Evolutionary conservation across 768 basidiomycete species (phyloP).

Genomic region (Galerina marginata): DNA sequence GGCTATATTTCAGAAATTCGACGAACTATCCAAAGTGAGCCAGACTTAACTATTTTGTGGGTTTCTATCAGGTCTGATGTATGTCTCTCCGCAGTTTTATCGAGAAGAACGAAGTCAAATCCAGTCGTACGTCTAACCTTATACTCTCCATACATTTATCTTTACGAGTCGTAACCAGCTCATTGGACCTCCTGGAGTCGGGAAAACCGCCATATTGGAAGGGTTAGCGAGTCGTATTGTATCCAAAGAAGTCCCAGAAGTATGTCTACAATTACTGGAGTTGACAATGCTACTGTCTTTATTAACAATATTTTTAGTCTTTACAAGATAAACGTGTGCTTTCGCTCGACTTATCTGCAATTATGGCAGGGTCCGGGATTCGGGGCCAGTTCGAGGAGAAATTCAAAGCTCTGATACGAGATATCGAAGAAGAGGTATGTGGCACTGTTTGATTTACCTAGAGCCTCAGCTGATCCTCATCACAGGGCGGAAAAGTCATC

Average conservation of each 20-base stretch:
- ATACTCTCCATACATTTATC: background rate
- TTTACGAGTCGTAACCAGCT: slow-evolving; percentile 48
- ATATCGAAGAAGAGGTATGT: slow-evolving; percentile 83
- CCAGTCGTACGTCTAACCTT: slow-evolving; percentile 67
- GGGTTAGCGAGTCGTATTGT: slow-evolving; percentile 89
- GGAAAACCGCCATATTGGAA: slow-evolving; percentile 92
- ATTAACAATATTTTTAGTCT: slow-evolving; percentile 51
- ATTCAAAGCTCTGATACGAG: slow-evolving; percentile 87
- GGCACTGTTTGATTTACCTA: background rate
- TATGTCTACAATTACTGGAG: slow-evolving; percentile 32
- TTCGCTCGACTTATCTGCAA: slow-evolving; percentile 80
- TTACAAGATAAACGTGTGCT: slow-evolving; percentile 88
- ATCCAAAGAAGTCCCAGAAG: slow-evolving; percentile 90
- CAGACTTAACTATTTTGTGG: background rate
- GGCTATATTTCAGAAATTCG: slow-evolving; percentile 66
- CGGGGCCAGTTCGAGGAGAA: slow-evolving; percentile 94
- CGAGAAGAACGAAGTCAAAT: slow-evolving; percentile 89
- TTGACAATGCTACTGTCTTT: background rate
- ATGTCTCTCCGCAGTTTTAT: slow-evolving; percentile 59
- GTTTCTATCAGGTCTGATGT: background rate
- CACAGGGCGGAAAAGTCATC: slow-evolving; percentile 75
- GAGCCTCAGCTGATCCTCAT: slow-evolving; percentile 24
- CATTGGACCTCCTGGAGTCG: slow-evolving; percentile 88
- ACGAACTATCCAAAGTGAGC: slow-evolving; percentile 87
- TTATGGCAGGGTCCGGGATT: slow-evolving; percentile 90